A percentile compares a stretch with the other conserved stretches of the same genome.
Evolutionary conservation across 768 basidiomycete genomes (phyloP).

Genomic region (Panus rudis): DNA sequence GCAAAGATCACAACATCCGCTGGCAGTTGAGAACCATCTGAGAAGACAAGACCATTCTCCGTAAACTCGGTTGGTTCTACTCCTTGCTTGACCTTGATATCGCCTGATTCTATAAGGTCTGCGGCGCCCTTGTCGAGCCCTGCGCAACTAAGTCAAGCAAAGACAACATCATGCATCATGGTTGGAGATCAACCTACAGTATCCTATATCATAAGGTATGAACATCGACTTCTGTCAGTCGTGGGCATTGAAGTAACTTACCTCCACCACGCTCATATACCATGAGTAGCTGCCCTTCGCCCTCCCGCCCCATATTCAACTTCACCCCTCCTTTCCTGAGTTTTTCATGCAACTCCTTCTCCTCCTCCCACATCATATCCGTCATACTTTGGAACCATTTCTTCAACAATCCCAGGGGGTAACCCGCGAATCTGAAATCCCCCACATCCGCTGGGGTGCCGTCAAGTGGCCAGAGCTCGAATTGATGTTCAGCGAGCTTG

Average conservation of each 20-base stretch:
- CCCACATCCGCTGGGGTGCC: constrained; percentile 18
- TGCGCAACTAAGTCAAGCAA: not conserved
- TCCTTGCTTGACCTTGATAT: constrained; percentile 16
- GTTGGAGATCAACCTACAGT: constrained; percentile 6
- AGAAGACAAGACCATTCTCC: constrained; percentile 18
- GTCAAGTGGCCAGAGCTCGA: constrained; percentile 8
- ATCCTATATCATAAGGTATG: constrained; percentile 3
- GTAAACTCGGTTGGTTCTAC: constrained; percentile 5
- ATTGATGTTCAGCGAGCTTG: not conserved
- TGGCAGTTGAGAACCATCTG: constrained; percentile 18
- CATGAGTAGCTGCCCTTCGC: constrained; percentile 22
- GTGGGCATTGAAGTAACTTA: constrained; percentile 12
- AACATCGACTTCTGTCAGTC: not conserved
- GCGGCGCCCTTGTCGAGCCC: constrained; percentile 17
- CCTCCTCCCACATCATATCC: constrained; percentile 19
- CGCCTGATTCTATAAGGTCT: constrained; percentile 12
- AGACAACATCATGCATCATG: not conserved
- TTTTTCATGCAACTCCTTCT: constrained; percentile 28
- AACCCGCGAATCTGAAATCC: constrained; percentile 16
- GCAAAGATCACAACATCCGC: constrained; percentile 29
- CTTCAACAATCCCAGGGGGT: constrained; percentile 19
- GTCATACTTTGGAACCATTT: constrained; percentile 11
- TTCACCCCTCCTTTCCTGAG: constrained; percentile 30
- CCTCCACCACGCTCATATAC: constrained; percentile 27
- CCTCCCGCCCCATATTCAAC: constrained; percentile 27